Conservation (phyloP, 2,329 filamentous ascomycete species). For the Thelonectria discophora region DNA sequence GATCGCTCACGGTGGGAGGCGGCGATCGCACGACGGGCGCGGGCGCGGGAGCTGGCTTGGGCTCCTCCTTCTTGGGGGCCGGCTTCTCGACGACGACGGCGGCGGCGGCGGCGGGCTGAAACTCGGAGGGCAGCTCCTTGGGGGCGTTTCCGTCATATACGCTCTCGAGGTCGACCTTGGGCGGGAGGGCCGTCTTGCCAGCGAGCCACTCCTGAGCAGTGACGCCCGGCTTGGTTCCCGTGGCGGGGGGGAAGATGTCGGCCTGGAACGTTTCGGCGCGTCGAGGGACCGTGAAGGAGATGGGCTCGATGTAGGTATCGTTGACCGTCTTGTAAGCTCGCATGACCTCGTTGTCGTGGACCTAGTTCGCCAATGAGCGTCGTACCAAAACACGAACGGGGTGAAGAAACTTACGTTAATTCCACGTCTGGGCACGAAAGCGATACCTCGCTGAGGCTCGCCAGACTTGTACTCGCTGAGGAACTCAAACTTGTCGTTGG, state of each 20-base stretch:
- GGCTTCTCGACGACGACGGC: slow-evolving; percentile 53
- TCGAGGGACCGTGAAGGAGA: slow-evolving; percentile 96
- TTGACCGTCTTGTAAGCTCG: slow-evolving; percentile 97
- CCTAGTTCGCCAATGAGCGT: slow-evolving; percentile 54
- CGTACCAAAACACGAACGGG: slow-evolving; percentile 1
- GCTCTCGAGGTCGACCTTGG: slow-evolving; percentile 94
- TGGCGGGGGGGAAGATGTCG: slow-evolving; percentile 92
- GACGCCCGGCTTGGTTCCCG: slow-evolving; percentile 81
- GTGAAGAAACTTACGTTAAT: slow-evolving; percentile 74
- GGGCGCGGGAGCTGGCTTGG: slow-evolving; percentile 66
- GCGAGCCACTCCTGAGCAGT: slow-evolving; percentile 84
- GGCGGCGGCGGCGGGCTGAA: slow-evolving; percentile 64
- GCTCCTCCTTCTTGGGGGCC: slow-evolving; percentile 48
- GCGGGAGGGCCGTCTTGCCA: slow-evolving; percentile 83
- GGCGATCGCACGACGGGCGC: slow-evolving; percentile 53
- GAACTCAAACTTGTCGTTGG: slow-evolving; percentile 98
- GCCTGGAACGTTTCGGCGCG: slow-evolving; percentile 95
- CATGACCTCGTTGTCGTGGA: slow-evolving; percentile 96
- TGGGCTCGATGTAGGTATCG: slow-evolving; percentile 92
- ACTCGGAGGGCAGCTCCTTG: slow-evolving; percentile 77
- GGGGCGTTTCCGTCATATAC: slow-evolving; percentile 86
- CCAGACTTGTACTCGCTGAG: slow-evolving; percentile 96
- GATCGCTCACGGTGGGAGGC: slow-evolving; percentile 79
- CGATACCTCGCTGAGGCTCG: slow-evolving; percentile 93
- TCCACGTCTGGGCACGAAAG: slow-evolving; percentile 92